Evolutionary conservation across 495 filamentous ascomycete genomes (phyloP).

Genomic region (Parathielavia appendiculata): DNA sequence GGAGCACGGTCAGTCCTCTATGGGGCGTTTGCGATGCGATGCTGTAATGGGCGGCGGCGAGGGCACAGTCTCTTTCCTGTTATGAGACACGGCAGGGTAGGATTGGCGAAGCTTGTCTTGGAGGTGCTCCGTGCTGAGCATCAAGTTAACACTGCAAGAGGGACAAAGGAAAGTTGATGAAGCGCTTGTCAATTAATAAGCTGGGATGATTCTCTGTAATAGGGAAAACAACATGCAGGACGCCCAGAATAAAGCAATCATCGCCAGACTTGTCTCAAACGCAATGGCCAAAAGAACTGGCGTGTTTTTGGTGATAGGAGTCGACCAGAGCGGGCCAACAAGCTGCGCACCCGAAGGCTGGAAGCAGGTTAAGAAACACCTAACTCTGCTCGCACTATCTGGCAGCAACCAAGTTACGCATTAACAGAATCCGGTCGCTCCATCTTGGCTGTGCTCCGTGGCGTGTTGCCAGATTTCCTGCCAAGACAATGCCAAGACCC

Average conservation of each 20-base stretch:
- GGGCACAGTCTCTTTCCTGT: too few relatives aligned
- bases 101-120: background rate
- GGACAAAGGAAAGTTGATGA: background rate
- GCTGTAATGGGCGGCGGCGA: background rate
- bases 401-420: background rate
- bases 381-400: too few relatives aligned
- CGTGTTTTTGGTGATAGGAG: too few relatives aligned
- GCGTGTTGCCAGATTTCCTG: background rate
- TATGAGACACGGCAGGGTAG: conserved; percentile 1
- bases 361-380: background rate
- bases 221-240: background rate
- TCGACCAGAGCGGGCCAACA: background rate
- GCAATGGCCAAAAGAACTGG: too few relatives aligned
- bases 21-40: conserved; percentile 9
- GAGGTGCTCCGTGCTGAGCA: background rate
- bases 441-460: background rate
- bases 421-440: background rate
- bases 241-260: too few relatives aligned
- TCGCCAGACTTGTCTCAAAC: too few relatives aligned
- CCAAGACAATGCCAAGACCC: conserved; percentile 8
- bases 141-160: background rate
- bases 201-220: background rate
- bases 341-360: background rate
- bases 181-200: background rate
- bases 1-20: background rate